Base-by-base conservation (phyloP, 306 rosid species). In the Carpinus fangiana region DNA sequence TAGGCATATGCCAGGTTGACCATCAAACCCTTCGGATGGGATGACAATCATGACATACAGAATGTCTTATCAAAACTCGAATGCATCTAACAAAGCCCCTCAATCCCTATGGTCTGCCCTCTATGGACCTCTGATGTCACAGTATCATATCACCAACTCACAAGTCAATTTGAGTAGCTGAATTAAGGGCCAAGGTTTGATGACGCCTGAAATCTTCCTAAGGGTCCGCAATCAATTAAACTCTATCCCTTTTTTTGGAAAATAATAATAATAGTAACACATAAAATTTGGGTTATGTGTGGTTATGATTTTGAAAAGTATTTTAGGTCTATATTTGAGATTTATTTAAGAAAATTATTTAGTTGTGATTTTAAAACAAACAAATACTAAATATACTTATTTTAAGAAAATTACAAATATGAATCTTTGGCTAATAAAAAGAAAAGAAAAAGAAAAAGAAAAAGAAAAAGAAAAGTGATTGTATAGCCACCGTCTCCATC, bases 1-100 rank as follows among this genome's bases (percentile, higher is more conserved):
- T 74, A 41, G 80, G 67, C n/a, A 65, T 65, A 61, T 65, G 69
- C 74, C 78, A 79, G 46, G 88, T 90, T 87, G 91, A 89, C 91
- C 84, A 59, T 57, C 72, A 74, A 28, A 70, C 61, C 55, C 10
- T 43, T 16, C 73, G 67, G 71, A 78, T 36, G 53, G 26, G 26
- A 23, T 23, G 26, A n/a, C n/a, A n/a, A n/a, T n/a, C n/a, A n/a
- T n/a, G n/a, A 66, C 56, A 80, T 55, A 57, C 79, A 86, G 72
- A 72, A 85, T 81, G 95, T 92, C 97, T 72, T 88, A 90, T 94
- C 90, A 84, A 72, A 73, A 77, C 87, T 82, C 70, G 45, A 83
- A 53, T 46, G 76, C 76, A 31, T 73, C 79, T 82, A 54, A 70
- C 74, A 47, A 67, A 61, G 76, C 59, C 55, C 41, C 7, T 78